Conservation (phyloP, 2,329 filamentous ascomycete genomes). For the Dryadomyces quercivorus region DNA sequence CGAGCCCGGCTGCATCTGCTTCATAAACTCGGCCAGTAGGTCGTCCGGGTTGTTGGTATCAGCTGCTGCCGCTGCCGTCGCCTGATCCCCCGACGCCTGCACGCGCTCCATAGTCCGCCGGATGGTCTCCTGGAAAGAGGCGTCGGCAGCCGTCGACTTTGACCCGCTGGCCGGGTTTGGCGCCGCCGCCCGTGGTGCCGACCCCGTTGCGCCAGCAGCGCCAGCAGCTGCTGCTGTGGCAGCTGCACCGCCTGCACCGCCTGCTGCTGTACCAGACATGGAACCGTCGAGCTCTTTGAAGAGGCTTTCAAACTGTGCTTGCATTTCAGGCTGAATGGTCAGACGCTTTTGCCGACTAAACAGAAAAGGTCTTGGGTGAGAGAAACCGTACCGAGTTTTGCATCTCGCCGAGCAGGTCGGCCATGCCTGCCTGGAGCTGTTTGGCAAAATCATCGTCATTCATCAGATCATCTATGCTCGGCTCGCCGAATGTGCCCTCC, state of each 20-base stretch:
- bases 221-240: conserved; percentile 13
- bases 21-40: conserved; percentile 82
- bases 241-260: background rate
- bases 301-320: conserved; percentile 66
- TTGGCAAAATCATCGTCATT: conserved; percentile 72
- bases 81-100: conserved; percentile 77
- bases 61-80: conserved; percentile 63
- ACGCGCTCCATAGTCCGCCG: conserved; percentile 91
- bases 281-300: conserved; percentile 53
- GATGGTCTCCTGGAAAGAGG: conserved; percentile 84
- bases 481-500: conserved; percentile 8
- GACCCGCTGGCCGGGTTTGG: too few species aligned
- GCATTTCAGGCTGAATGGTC: conserved; percentile 49
- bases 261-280: conserved; percentile 19
- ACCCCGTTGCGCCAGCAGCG: too few species aligned
- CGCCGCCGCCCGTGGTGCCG: too few species aligned
- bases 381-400: conserved; percentile 23
- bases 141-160: conserved; percentile 14
- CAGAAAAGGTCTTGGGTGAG: too few species aligned
- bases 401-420: conserved; percentile 62
- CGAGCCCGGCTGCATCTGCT: conserved; percentile 62
- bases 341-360: background rate
- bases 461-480: conserved; percentile 27
- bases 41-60: conserved; percentile 50
- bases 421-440: conserved; percentile 85